Evolutionary conservation across 805 yeast species (phyloP).

Genomic region (Blastobotrys peoriensis): DNA sequence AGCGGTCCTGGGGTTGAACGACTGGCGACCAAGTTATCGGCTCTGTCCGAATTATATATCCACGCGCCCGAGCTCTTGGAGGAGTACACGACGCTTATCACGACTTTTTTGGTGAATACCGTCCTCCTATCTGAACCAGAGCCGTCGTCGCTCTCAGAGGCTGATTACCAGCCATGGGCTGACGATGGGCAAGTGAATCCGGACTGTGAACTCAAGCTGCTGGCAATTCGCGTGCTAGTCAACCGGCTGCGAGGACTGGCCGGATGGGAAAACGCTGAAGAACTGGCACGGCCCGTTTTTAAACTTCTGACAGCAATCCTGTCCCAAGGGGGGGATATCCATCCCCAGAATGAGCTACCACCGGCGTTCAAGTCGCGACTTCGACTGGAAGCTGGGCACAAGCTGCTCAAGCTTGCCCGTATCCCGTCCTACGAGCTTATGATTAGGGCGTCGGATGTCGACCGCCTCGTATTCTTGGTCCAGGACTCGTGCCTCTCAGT

Average conservation of each 20-base stretch:
- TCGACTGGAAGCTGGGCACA: conserved; percentile 62
- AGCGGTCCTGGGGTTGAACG: too few relatives aligned
- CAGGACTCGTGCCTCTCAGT: conserved; percentile 63
- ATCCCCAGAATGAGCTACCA: conserved; percentile 53
- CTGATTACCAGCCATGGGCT: conserved; percentile 35
- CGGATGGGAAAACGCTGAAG: conserved; percentile 34
- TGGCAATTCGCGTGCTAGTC: conserved; percentile 50
- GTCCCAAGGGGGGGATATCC: conserved; percentile 73
- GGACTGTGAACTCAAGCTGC: conserved; percentile 43
- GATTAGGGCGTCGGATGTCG: conserved; percentile 47
- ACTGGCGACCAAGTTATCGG: conserved; percentile 52
- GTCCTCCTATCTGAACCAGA: conserved; percentile 46
- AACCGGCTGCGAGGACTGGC: conserved; percentile 46
- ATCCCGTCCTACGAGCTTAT: conserved; percentile 44
- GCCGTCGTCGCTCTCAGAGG: background rate
- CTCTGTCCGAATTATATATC: conserved; percentile 53
- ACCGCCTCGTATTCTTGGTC: conserved; percentile 49
- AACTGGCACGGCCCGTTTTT: conserved; percentile 55
- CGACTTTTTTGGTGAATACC: conserved; percentile 53
- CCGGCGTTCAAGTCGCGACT: conserved; percentile 51
- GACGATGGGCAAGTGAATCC: conserved; percentile 38
- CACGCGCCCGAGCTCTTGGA: conserved; percentile 45
- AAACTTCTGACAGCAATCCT: conserved; percentile 62
- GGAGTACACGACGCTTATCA: conserved; percentile 46
- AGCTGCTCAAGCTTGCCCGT: conserved; percentile 59